Percentiles rank a stretch among this genome's conserved stretches.
Evolutionary conservation across 1,284 basidiomycete species (phyloP).

Genomic region (Ceratobasidium sp.): DNA sequence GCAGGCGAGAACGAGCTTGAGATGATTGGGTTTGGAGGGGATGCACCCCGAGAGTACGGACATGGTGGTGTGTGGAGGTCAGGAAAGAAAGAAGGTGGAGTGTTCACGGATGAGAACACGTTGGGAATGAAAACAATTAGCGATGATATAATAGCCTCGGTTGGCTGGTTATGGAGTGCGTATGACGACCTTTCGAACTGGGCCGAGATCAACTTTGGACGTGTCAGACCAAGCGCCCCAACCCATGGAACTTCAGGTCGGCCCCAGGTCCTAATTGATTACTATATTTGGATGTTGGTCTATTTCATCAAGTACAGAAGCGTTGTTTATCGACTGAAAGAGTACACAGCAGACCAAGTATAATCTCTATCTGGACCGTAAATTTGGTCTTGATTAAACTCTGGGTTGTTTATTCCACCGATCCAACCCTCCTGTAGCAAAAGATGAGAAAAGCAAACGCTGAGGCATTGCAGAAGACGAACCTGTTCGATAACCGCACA

Average conservation of each 20-base stretch:
- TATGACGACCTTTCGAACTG: constrained; percentile 14
- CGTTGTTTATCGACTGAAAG: constrained; percentile 32
- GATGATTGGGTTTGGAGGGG: constrained; percentile 79
- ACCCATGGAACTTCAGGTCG: constrained; percentile 14
- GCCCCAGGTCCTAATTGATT: constrained; percentile 6
- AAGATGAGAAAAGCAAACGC: background rate
- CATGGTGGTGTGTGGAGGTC: constrained; percentile 8
- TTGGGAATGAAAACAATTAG: constrained; percentile 9
- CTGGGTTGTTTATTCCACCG: constrained; percentile 47
- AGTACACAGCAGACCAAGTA: constrained; percentile 44
- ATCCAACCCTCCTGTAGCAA: constrained; percentile 48
- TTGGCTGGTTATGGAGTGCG: constrained; percentile 7
- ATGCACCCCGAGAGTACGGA: constrained; percentile 21
- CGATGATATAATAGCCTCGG: constrained; percentile 13
- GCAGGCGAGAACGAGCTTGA: constrained; percentile 87
- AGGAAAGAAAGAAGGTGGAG: constrained; percentile 3
- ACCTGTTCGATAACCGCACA: constrained; percentile 63
- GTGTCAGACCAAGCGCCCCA: constrained; percentile 3
- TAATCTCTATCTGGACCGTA: constrained; percentile 46
- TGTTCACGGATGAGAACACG: constrained; percentile 14
- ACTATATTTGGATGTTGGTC: background rate
- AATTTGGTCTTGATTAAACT: constrained; percentile 46
- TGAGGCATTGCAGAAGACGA: background rate
- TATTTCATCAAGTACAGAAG: background rate
- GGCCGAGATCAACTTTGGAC: constrained; percentile 26